Conservation (phyloP, 2,329 filamentous ascomycete genomes). For the Thelonectria olida region DNA sequence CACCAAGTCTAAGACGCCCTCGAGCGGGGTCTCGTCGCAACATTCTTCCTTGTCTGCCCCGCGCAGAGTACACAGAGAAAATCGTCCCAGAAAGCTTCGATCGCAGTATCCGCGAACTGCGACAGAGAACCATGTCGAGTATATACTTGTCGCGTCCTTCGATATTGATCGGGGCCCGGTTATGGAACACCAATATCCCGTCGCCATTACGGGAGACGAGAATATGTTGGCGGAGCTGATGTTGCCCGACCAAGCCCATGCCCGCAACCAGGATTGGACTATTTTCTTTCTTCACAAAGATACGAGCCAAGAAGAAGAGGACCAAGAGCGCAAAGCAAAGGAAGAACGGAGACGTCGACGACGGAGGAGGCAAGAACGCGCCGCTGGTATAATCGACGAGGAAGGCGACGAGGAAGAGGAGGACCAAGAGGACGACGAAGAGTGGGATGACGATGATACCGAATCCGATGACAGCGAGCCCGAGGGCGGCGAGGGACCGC, state of each 20-base stretch:
- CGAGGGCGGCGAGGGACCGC: constrained; percentile 82
- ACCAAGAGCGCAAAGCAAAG: constrained; percentile 70
- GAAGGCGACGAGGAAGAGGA: constrained; percentile 54
- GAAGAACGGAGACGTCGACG: constrained; percentile 61
- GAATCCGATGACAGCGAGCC: constrained; percentile 69
- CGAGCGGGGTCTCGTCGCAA: constrained; percentile 67
- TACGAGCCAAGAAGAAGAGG: constrained; percentile 83
- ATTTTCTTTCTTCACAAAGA: constrained; percentile 99
- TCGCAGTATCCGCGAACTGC: constrained; percentile 81
- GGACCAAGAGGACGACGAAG: constrained; percentile 56
- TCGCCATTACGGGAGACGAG: constrained; percentile 94
- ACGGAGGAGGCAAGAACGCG: constrained; percentile 60
- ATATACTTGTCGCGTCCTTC: constrained; percentile 96
- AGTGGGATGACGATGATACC: constrained; percentile 60
- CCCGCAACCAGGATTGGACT: constrained; percentile 96
- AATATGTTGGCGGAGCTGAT: constrained; percentile 98
- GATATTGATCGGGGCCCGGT: constrained; percentile 95
- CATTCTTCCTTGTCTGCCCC: constrained; percentile 67
- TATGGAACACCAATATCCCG: constrained; percentile 98
- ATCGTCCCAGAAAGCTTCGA: constrained; percentile 66
- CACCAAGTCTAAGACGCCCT: constrained; percentile 68
- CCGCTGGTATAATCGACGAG: constrained; percentile 58
- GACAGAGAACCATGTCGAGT: constrained; percentile 94
- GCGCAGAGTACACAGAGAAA: constrained; percentile 59
- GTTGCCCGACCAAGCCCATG: constrained; percentile 96